Percentiles rank a stretch among this genome's conserved stretches.
Conservation (phyloP, 495 filamentous ascomycete genomes). For the Usnea hakonensis region DNA sequence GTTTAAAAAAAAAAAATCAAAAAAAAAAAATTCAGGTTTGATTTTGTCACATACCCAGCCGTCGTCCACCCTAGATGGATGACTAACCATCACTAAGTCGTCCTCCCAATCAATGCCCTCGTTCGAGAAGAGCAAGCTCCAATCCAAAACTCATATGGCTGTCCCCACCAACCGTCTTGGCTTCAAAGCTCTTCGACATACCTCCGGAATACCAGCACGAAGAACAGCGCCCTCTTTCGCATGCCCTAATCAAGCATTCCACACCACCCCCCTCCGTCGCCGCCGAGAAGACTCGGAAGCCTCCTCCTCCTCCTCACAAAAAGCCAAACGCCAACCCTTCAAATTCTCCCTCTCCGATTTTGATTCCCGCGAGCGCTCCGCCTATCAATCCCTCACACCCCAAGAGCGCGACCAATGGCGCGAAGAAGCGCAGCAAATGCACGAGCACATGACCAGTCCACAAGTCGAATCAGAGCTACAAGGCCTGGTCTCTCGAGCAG, state of each 20-base stretch:
- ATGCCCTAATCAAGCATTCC: slow-evolving; percentile 33
- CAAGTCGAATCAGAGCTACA: slow-evolving; percentile 22
- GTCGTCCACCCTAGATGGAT: not conserved
- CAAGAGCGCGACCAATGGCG: slow-evolving; percentile 37
- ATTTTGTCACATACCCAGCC: too few species aligned
- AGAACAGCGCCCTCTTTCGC: slow-evolving; percentile 17
- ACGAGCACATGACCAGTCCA: slow-evolving; percentile 22
- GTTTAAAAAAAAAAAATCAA: too few species aligned
- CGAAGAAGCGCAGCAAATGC: slow-evolving; percentile 15
- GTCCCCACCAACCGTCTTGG: slow-evolving; percentile 29
- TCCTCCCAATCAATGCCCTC: not conserved
- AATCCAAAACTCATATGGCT: slow-evolving; percentile 27
- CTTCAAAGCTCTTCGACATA: slow-evolving; percentile 21
- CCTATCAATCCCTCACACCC: slow-evolving; percentile 42
- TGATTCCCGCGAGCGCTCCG: slow-evolving; percentile 35
- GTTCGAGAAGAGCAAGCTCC: not conserved
- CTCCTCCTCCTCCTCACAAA: slow-evolving; percentile 27
- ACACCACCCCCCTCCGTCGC: slow-evolving; percentile 32
- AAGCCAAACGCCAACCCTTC: slow-evolving; percentile 32
- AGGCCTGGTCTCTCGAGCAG: slow-evolving; percentile 8
- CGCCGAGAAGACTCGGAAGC: slow-evolving; percentile 36
- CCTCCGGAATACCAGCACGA: slow-evolving; percentile 19
- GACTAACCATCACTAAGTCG: not conserved
- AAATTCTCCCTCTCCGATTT: slow-evolving; percentile 28
- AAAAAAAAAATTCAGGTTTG: too few species aligned